Percentiles rank a stretch among this genome's conserved stretches.
Evolutionary conservation across 2,329 filamentous ascomycete species (phyloP).

Genomic region (Nemania sp.): DNA sequence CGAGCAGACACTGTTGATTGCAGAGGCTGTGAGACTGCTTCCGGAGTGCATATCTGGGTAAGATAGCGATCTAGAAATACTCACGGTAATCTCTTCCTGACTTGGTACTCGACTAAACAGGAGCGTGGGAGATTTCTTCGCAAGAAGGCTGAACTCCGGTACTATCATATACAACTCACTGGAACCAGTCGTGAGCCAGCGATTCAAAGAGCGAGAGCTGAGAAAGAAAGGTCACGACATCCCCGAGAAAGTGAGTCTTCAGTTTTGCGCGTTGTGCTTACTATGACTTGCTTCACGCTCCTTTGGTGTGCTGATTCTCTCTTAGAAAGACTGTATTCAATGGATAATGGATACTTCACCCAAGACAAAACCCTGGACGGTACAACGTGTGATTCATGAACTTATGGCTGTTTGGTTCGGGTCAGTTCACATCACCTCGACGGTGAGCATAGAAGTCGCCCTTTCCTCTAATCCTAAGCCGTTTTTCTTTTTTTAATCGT

Average conservation of each 20-base stretch:
- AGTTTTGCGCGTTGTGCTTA: not conserved
- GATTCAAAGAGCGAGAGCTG: not conserved
- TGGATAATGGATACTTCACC: constrained; percentile 40
- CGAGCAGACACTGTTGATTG: not conserved
- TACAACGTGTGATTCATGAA: constrained; percentile 33
- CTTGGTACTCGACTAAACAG: not conserved
- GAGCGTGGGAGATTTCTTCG: not conserved
- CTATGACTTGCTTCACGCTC: not conserved
- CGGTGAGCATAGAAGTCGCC: constrained; percentile 16
- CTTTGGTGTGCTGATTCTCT: too few relatives aligned
- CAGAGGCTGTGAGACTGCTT: not conserved
- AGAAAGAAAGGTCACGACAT: not conserved
- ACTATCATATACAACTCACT: not conserved
- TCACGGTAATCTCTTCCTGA: not conserved
- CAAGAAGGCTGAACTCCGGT: not conserved
- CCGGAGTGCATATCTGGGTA: not conserved
- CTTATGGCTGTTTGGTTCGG: constrained; percentile 41
- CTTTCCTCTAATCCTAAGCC: not conserved
- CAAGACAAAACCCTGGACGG: constrained; percentile 30
- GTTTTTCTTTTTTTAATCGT: not conserved
- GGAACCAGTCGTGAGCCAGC: not conserved
- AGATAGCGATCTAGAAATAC: not conserved
- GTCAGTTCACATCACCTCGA: constrained; percentile 35
- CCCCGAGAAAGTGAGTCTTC: not conserved
- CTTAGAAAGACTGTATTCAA: constrained; percentile 31